Evolutionary conservation across 2,329 filamentous ascomycete species (phyloP).

Genomic region (Diplodia intermedia): DNA sequence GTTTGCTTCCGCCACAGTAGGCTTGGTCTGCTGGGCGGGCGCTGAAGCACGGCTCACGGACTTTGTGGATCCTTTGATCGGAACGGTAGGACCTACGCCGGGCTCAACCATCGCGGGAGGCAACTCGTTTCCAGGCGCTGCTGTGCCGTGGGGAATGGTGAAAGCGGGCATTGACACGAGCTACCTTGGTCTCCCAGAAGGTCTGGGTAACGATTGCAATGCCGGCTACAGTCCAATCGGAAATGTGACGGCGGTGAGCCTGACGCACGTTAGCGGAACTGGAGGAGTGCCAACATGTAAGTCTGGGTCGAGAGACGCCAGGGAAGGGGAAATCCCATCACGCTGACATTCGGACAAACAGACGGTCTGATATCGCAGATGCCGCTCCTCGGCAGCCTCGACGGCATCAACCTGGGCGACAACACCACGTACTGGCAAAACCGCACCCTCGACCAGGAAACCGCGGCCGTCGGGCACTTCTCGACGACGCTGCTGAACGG

Average conservation of each 20-base stretch:
- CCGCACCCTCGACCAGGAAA: slow-evolving; percentile 40
- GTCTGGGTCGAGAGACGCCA: slow-evolving; percentile 7
- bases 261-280: slow-evolving; percentile 48
- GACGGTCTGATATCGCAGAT: slow-evolving; percentile 53
- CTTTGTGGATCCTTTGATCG: slow-evolving; percentile 55
- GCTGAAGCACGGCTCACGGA: slow-evolving; percentile 36
- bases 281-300: slow-evolving; percentile 27
- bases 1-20: not conserved
- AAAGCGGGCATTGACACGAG: slow-evolving; percentile 51
- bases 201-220: slow-evolving; percentile 48
- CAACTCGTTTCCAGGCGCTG: slow-evolving; percentile 49
- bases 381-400: slow-evolving; percentile 50
- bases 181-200: slow-evolving; percentile 37
- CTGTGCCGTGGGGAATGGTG: slow-evolving; percentile 51
- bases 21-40: not conserved
- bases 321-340: not conserved
- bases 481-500: slow-evolving; percentile 46
- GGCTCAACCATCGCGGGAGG: slow-evolving; percentile 51
- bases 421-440: slow-evolving; percentile 53
- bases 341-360: slow-evolving; percentile 37
- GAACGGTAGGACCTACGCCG: slow-evolving; percentile 54
- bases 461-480: slow-evolving; percentile 49
- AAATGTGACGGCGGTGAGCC: slow-evolving; percentile 48
- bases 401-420: slow-evolving; percentile 51
- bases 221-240: slow-evolving; percentile 52